Evolutionary conservation across 768 basidiomycete species (phyloP), one percentile per base, ranked within the genome.

Genomic region (Wakefieldia striispora): DNA sequence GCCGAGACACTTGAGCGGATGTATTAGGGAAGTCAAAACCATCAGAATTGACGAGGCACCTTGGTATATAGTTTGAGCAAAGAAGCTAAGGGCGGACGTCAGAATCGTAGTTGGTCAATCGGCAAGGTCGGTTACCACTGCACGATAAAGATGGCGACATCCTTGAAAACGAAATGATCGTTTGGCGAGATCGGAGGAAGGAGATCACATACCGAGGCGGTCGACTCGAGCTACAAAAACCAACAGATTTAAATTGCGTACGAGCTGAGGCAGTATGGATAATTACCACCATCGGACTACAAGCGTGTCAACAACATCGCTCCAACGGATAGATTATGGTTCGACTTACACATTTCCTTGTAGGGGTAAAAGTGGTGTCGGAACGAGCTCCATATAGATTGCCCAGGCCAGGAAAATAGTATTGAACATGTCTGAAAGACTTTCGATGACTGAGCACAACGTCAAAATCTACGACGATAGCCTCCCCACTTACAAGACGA

Each of bases 231-330:
- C 56, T 53, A 27, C 16, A 27, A 21, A 33, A 34, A 8, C 13
- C 1, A 40, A 29, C 10, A 29, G 19, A 14, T 27, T 53, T 19
- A 38, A 36, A 19, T 12, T n/a, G 10, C 14, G 29, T 4, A 41
- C 6, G 1, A 8, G 1, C n/a, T 11, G 11, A 40, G 13, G 38
- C 6, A 6, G 38, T 5, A 34, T 16, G n/a, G 2, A 39, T 37
- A 45, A 12, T 40, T 41, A 58, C 56, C 44, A 58, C 51, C 16
- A 58, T 10, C 10, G 56, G 51, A 44, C 56, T 58, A 27, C 10
- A 36, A 34, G 3, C 9, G 12, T 17, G 16, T 19, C 0, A 13
- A 29, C 42, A 26, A 21, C 9, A 13, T 43, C 29, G 27, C 13
- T 33, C 4, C 1, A 35, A 23, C 6, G 35, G 45, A 17, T 20